Base-by-base conservation (phyloP, 805 yeast species). In the Hanseniaspora clermontiae region DNA sequence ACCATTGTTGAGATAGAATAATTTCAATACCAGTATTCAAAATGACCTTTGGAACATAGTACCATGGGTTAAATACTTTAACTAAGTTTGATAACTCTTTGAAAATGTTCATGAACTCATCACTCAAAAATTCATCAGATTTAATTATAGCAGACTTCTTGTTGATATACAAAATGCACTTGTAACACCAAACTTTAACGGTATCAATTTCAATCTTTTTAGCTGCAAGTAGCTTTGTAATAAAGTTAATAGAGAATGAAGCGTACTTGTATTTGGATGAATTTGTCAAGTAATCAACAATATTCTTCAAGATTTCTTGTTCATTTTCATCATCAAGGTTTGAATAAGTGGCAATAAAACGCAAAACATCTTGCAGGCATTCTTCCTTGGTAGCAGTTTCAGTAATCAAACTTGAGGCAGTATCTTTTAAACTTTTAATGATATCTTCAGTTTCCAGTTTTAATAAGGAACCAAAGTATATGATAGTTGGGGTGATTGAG, bases 1-100 rank as follows among this genome's bases (percentile, higher is more conserved):
- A 63, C 84, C 88, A 84, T 38, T 65, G 61, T 2, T 69, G 67
- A 1, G 71, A 70, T 32, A 84, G 70, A 11, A 83, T 63, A 3
- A 77, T 86, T 64, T 85, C 89, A 34, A 84, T 64, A 59, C 84
- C 87, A 0, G 91, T 72, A 60, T 83, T 80, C 14, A 83, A 58
- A 54, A 81, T 70, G 7, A 74, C 61, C 9, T 63, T 61, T 4
- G 83, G 76, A 5, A 80, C 72, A 7, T 66, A 51, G 3, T 67
- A 64, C 74, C 80, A 72, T 15, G 76, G 52, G 4, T 72, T 62
- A 7, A 62, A 42, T 1, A 59, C 59, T 24, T 61, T 57, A 0
- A 71, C 49, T 3, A 81, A 65, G 0, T 57, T 51, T 36, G 68
- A 65, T 60, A 76, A 72, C 10, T 64, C 59, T 1, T 58, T 6